Evolutionary conservation across 148 eudicot species (phyloP).

Genomic region (Persicaria tinctoria): DNA sequence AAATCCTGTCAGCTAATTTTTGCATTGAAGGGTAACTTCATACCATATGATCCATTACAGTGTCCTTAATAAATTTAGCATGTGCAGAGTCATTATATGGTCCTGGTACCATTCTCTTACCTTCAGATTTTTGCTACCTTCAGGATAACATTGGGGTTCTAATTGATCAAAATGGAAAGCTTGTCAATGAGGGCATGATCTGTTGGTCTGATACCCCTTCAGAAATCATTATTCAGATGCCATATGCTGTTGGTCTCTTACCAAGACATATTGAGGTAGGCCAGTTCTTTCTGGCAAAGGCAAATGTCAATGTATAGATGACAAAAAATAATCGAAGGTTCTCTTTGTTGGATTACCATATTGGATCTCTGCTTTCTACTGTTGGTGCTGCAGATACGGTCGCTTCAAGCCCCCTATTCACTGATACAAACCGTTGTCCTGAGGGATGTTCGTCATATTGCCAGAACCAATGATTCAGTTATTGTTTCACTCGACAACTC

Average conservation of each 20-base stretch:
- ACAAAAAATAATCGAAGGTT: not conserved
- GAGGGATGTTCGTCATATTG: constrained; percentile 67
- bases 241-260: constrained; percentile 86
- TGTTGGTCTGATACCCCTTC: constrained; percentile 97
- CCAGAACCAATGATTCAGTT: constrained; percentile 43
- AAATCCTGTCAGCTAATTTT: too few species aligned
- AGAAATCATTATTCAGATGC: constrained; percentile 68
- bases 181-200: constrained; percentile 86
- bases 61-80: not conserved
- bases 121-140: constrained; percentile 19
- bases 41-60: not conserved
- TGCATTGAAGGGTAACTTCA: too few species aligned
- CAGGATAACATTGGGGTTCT: constrained; percentile 96
- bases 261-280: constrained; percentile 91
- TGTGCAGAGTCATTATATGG: not conserved
- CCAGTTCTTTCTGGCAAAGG: not conserved
- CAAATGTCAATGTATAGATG: not conserved
- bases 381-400: constrained; percentile 71
- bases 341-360: not conserved
- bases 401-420: constrained; percentile 87
- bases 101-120: not conserved
- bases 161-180: constrained; percentile 95
- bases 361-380: constrained; percentile 8
- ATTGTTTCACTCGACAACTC: constrained; percentile 74
- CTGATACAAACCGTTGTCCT: constrained; percentile 90